These are phyloP conservation scores for Thraustochytrium sp. DNA, from an alignment of 352 stramenopile species.

Conservation along the genomic window DNA sequence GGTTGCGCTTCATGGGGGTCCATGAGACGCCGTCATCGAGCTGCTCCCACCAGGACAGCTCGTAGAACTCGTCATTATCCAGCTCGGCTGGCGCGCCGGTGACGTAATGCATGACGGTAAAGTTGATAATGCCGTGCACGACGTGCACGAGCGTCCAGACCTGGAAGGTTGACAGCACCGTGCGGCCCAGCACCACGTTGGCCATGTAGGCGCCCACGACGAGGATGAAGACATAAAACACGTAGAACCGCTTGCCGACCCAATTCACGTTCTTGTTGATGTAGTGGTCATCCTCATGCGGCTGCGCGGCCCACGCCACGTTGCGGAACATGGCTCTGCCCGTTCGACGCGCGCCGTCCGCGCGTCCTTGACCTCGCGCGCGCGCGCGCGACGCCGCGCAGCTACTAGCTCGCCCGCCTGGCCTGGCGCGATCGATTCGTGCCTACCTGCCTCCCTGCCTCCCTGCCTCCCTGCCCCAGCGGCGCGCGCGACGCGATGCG, in stretches of 20 bases:
- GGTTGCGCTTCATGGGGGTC: constrained; percentile 37
- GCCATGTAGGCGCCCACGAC: constrained; percentile 19
- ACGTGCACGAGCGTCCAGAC: constrained; percentile 23
- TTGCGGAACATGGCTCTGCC: constrained; percentile 29
- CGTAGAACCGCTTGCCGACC: constrained; percentile 43
- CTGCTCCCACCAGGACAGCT: constrained; percentile 41
- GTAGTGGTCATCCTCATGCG: constrained; percentile 38
- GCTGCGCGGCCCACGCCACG: neutral
- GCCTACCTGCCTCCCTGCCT: no score
- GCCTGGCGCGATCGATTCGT: no score
- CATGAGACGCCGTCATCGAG: constrained; percentile 33
- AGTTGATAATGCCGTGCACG: constrained; percentile 36
- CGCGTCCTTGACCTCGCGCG: no score
- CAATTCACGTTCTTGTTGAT: constrained; percentile 43
- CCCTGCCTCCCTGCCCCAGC: no score
- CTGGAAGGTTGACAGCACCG: neutral
- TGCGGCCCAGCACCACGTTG: neutral
- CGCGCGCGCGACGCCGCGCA: no score
- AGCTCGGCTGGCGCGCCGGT: constrained; percentile 33
- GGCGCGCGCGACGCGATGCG: no score
- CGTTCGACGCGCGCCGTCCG: no score
- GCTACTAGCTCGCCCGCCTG: no score
- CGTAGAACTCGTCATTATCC: constrained; percentile 40
- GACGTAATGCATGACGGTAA: constrained; percentile 42
- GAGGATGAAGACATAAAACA: constrained; percentile 38